Evolutionary conservation across 1,284 basidiomycete genomes (phyloP).

Genomic region (Meripilus lineatus): DNA sequence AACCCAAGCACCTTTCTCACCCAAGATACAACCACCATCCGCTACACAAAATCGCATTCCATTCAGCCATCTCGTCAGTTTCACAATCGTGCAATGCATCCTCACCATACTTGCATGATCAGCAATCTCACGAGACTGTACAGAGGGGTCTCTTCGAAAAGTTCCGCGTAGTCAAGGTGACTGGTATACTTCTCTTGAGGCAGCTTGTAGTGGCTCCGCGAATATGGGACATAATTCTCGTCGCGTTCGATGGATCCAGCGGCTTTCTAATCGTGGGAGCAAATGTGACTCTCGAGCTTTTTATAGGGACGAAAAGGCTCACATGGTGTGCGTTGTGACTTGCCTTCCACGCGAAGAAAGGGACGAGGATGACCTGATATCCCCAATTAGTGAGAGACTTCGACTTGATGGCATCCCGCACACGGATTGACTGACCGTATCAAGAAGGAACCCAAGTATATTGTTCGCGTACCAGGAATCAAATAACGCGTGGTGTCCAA

Average conservation of each 20-base stretch:
- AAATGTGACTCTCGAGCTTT: neutral
- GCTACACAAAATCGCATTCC: constrained; percentile 22
- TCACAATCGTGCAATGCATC: constrained; percentile 6
- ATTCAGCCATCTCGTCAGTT: constrained; percentile 6
- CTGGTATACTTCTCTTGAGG: constrained; percentile 24
- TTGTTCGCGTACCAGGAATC: constrained; percentile 27
- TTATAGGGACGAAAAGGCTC: constrained; percentile 1
- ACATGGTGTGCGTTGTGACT: constrained; percentile 44
- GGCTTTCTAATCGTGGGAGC: constrained; percentile 21
- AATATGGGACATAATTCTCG: constrained; percentile 31
- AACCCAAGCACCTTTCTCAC: constrained; percentile 17
- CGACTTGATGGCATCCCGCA: constrained; percentile 1
- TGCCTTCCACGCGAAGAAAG: constrained; percentile 53
- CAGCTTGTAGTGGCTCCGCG: constrained; percentile 25
- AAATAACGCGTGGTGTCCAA: constrained; percentile 35
- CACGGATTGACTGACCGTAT: constrained; percentile 31
- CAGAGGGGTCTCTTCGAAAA: constrained; percentile 50
- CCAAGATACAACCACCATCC: constrained; percentile 33
- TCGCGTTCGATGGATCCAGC: constrained; percentile 30
- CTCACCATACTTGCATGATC: constrained; percentile 42
- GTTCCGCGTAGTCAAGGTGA: constrained; percentile 28
- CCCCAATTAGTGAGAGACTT: constrained; percentile 1
- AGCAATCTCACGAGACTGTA: constrained; percentile 50
- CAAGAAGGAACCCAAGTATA: constrained; percentile 30
- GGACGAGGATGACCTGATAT: constrained; percentile 44